Evolutionary conservation across 1,284 basidiomycete genomes (phyloP).

Genomic region (Boletus holoroseus): DNA sequence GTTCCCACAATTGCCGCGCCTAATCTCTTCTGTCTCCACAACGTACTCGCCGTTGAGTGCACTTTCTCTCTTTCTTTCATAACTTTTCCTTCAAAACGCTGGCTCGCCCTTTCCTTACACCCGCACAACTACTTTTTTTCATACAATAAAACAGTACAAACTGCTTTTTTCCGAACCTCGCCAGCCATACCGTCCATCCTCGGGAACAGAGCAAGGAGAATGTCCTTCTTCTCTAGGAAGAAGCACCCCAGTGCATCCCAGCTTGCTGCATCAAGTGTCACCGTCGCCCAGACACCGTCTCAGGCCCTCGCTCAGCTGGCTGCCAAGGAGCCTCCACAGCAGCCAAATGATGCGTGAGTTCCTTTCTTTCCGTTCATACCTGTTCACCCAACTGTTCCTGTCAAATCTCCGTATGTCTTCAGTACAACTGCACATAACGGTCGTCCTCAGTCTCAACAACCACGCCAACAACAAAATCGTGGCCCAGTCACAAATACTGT

Average conservation of each 20-base stretch:
- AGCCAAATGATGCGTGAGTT: constrained; percentile 40
- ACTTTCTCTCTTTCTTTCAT: constrained; percentile 10
- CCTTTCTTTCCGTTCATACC: constrained; percentile 9
- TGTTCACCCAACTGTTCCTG: constrained; percentile 10
- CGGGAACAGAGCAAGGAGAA: constrained; percentile 58
- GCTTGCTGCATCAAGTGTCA: constrained; percentile 42
- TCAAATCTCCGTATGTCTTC: constrained; percentile 1
- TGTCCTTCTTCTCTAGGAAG: constrained; percentile 87
- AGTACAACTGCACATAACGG: constrained; percentile 25
- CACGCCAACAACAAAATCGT: constrained; percentile 32
- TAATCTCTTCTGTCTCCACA: constrained; percentile 18
- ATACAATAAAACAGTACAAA: constrained; percentile 16
- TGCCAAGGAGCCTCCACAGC: constrained; percentile 29
- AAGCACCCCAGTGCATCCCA: constrained; percentile 49
- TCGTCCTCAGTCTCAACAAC: constrained; percentile 32
- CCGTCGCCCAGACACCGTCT: constrained; percentile 54
- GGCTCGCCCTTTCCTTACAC: constrained; percentile 21
- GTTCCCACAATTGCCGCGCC: constrained; percentile 16
- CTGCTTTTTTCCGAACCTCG: constrained; percentile 19
- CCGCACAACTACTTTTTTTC: constrained; percentile 7
- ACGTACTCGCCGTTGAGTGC: constrained; percentile 13
- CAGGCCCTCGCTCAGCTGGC: constrained; percentile 59
- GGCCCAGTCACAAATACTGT: constrained; percentile 21
- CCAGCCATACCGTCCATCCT: constrained; percentile 56
- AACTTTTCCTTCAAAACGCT: constrained; percentile 20